A percentile compares a stretch with the other conserved stretches of the same genome.
Evolutionary conservation across 371 early-diverging fungal species (phyloP).

Genomic region (Mucor piriformis): DNA sequence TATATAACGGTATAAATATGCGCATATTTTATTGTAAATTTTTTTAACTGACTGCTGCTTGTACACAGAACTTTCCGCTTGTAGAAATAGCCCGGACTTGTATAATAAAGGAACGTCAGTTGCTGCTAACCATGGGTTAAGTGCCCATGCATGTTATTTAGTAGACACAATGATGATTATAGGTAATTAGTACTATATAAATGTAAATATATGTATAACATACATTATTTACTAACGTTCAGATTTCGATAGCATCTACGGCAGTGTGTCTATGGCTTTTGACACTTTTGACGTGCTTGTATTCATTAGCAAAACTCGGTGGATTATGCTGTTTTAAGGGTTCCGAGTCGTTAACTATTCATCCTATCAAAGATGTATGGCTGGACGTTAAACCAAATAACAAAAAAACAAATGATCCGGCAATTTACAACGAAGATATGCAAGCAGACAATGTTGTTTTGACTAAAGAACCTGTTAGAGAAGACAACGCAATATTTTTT

Average conservation of each 20-base stretch:
- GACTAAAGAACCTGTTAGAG: too few relatives aligned
- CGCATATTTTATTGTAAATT: too few relatives aligned
- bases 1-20: conserved; percentile 18
- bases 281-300: not conserved
- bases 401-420: too few relatives aligned
- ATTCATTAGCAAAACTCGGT: not conserved
- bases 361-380: not conserved
- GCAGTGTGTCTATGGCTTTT: not conserved
- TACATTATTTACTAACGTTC: not conserved
- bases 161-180: conserved; percentile 7
- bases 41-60: not conserved
- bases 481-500: too few relatives aligned
- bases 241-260: not conserved
- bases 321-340: not conserved
- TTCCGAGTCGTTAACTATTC: not conserved
- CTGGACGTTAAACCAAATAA: too few relatives aligned
- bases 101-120: too few relatives aligned
- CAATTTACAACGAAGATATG: too few relatives aligned
- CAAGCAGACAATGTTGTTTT: too few relatives aligned
- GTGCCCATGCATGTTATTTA: conserved; percentile 1
- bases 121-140: too few relatives aligned
- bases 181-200: conserved; percentile 7
- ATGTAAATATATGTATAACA: not conserved
- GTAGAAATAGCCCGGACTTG: too few relatives aligned
- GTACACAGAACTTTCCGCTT: not conserved